phyloP scores from a whole-genome alignment of 306 rosid species.

The Boehmeria nivea region DNA sequence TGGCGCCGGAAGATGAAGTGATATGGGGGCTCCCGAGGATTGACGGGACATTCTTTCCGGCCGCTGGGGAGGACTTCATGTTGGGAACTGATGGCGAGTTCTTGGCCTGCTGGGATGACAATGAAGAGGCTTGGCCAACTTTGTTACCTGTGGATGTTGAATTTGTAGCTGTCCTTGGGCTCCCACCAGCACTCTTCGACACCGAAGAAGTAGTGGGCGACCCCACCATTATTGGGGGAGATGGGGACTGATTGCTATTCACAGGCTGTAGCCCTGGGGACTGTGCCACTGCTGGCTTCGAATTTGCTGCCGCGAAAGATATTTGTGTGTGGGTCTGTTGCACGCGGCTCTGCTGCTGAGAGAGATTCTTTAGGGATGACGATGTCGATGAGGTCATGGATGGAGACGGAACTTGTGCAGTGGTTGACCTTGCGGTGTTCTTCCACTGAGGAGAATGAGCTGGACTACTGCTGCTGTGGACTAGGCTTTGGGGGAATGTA shows the following conservation, averaged over 20 bases:
- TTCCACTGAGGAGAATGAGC: constrained; percentile 91
- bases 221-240: constrained; percentile 72
- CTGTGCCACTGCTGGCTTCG: constrained; percentile 52
- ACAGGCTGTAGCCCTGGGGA: constrained; percentile 54
- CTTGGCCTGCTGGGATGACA: constrained; percentile 69
- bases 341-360: constrained; percentile 64
- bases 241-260: constrained; percentile 60
- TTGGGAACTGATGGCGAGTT: constrained; percentile 39
- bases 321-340: constrained; percentile 76
- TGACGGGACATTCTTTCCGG: constrained; percentile 61
- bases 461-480: constrained; percentile 57
- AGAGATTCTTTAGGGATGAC: constrained; percentile 46
- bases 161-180: constrained; percentile 65
- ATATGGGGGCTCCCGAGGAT: constrained; percentile 63
- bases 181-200: constrained; percentile 80
- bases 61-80: constrained; percentile 85
- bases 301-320: constrained; percentile 69
- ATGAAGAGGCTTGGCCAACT: constrained; percentile 53
- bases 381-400: constrained; percentile 66
- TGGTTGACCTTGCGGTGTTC: constrained; percentile 46
- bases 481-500: constrained; percentile 63
- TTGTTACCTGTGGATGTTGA: constrained; percentile 57
- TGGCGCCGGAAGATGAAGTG: constrained; percentile 38
- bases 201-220: constrained; percentile 83
- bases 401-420: constrained; percentile 51